Percentiles rank a stretch among this genome's conserved stretches.
Conservation (phyloP, 164 flowering plant species). For the Nymphaea colorata region DNA sequence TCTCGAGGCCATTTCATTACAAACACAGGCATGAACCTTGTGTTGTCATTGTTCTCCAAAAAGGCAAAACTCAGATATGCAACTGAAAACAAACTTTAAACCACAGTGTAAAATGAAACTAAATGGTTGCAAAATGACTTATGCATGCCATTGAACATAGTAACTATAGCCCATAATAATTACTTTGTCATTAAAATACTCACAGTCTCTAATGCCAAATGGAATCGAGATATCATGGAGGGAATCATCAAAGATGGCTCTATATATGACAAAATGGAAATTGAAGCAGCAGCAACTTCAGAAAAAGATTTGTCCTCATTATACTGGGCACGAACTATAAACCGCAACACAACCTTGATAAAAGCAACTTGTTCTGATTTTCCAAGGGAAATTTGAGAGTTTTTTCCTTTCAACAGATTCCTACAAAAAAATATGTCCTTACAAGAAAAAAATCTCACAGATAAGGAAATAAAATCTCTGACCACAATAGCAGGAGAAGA, state of each 20-base stretch:
- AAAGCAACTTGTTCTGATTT: constrained; percentile 53
- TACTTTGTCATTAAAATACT: constrained; percentile 17
- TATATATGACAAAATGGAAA: constrained; percentile 82
- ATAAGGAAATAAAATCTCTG: too few relatives aligned
- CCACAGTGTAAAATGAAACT: too few relatives aligned
- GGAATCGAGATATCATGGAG: constrained; percentile 76
- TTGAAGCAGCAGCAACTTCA: constrained; percentile 88
- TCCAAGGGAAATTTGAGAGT: constrained; percentile 33
- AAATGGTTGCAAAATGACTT: too few relatives aligned
- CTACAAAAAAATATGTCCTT: constrained; percentile 24
- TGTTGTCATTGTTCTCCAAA: too few relatives aligned
- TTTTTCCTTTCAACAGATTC: constrained; percentile 18
- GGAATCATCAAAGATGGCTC: constrained; percentile 90
- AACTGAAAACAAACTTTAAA: too few relatives aligned
- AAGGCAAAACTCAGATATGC: too few relatives aligned
- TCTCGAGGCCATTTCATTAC: too few relatives aligned
- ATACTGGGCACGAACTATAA: constrained; percentile 94
- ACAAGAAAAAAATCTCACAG: neutral
- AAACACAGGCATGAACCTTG: too few relatives aligned
- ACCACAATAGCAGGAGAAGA: too few relatives aligned
- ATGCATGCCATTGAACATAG: too few relatives aligned
- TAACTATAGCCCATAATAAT: too few relatives aligned
- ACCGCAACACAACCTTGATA: constrained; percentile 58
- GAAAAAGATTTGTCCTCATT: constrained; percentile 89
- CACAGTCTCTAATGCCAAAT: constrained; percentile 94